Evolutionary conservation across 2,329 filamentous ascomycete species (phyloP).

Genomic region (Stagonosporopsis vannaccii): DNA sequence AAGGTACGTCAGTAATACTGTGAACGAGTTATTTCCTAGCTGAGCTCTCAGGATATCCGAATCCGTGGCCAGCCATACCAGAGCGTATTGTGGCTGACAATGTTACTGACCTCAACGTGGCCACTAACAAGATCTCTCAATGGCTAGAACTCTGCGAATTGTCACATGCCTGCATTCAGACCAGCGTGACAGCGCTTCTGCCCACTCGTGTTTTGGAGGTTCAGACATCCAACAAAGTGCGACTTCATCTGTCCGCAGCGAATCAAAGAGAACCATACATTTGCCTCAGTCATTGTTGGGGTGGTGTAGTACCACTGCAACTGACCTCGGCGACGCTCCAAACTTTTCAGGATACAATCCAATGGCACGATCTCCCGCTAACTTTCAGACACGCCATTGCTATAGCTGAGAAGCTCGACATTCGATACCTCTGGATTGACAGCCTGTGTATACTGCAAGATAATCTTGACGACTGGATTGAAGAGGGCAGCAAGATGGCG

Average conservation of each 20-base stretch:
- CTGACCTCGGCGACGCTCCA: neutral
- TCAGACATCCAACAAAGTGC: neutral
- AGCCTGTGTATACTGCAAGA: slow-evolving; percentile 15
- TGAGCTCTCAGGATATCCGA: neutral
- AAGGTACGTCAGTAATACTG: neutral
- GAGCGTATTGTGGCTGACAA: no score
- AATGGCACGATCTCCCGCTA: neutral
- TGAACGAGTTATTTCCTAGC: neutral
- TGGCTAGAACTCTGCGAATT: neutral
- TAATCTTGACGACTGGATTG: neutral
- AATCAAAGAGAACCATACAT: neutral
- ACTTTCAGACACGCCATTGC: slow-evolving; percentile 1
- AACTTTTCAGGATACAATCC: neutral
- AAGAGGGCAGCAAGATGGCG: slow-evolving; percentile 5
- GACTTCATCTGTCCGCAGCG: neutral
- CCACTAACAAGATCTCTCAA: neutral
- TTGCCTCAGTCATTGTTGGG: slow-evolving; percentile 14
- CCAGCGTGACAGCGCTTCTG: neutral
- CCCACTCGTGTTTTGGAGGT: neutral
- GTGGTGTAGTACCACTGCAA: neutral
- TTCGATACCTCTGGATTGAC: slow-evolving; percentile 11
- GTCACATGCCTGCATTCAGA: neutral
- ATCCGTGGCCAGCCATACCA: neutral
- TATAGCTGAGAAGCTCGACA: neutral
- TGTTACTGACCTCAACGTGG: neutral